Evolutionary conservation across 2,329 filamentous ascomycete species (phyloP), one percentile per base, ranked within the genome.

Genomic region (Capronia coronata): DNA sequence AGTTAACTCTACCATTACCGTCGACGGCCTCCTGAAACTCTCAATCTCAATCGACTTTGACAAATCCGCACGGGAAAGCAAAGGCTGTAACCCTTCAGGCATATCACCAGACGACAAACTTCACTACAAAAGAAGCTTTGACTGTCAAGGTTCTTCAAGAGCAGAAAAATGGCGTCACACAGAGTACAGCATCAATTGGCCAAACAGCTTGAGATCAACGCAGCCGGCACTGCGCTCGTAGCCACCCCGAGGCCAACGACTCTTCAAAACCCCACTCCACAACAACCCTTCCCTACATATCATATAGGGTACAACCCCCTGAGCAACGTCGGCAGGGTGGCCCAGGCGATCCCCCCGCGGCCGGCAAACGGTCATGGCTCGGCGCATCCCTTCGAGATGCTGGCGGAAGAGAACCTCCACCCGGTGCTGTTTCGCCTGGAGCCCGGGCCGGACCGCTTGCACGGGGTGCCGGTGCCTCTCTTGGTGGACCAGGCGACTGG

Each of bases 391-490:
- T 56, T 53, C 38, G 7, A 49, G 10, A 47, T 45, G 37, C 30
- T 52, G 10, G 23, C 43, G 14, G 37, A 48, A 7, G 18, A 19
- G 13, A 54, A 53, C 19, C 45, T 59, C 1, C 54, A 52, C 38
- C 51, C 54, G 16, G 11, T 51, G 10, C 46, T 59, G 16, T 59
- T 57, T 35, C 51, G 50, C 25, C 19, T 53, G 22, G 49, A 57
- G 29, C 49, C 53, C 6, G n/a, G 30, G 16, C 46, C 46, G 11
- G 32, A 38, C 19, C 41, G 19, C 2, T 14, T 53, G 5, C 38
- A n/a, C 3, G 23, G 43, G 2, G 44, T 43, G 3, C 22, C 16
- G 5, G 42, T 55, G 6, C 54, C 49, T n/a, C 14, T 45, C 4
- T 41, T 56, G 16, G 25, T 50, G 4, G 46, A 54, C 18, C 9